Base-by-base conservation (phyloP, 2,329 filamentous ascomycete species). In the Elsinoe arachidis region DNA sequence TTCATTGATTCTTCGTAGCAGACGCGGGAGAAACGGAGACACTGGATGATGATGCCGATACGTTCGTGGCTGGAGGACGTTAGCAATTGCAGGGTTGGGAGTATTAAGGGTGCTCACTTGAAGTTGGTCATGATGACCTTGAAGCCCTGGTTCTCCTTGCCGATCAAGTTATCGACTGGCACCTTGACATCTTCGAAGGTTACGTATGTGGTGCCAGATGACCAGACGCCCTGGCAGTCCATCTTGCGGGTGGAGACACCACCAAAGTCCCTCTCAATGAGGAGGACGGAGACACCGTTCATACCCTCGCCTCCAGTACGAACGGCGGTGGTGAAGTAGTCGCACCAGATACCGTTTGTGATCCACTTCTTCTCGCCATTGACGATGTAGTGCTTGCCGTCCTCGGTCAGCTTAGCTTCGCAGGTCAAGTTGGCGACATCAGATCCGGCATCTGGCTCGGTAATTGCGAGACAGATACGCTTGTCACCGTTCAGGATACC, bases 351-450 rank as follows among this genome's bases (percentile, higher is more conserved):
- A 68, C 93, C 93, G 75, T 99, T 99, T 67, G 92, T 97, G 73
- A 97, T 97, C 92, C 93, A 97, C 78, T 99, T 99, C 87, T 99
- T 97, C 83, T 96, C 92, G 57, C 93, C 93, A 69, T 97, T 99
- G 74, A 99, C 93, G 65, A 97, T 97, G 75, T 95, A 99, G 77
- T 97, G 90, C 79, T 97, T 97, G 68, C 93, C 93, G 67, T 99
- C 93, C 65, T 93, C 88, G 62, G 82, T 88, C 58, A 97, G 81
- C 79, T 96, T 96, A 23, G 93, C 93, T 78, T 97, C 91, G 73
- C 92, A 97, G 12, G 86, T 93, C 64, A 99, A 72, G 74, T 96
- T 97, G 59, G 93, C 93, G 9, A 99, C 93, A 70, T 99, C 93
- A 63, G 85, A 90, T 44, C 93, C 93, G 11, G 91, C 93, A 74